Percentiles rank a stretch among this genome's conserved stretches.
phyloP scores from a whole-genome alignment of 2,329 filamentous ascomycete species.

The Ophiobolus disseminans region DNA sequence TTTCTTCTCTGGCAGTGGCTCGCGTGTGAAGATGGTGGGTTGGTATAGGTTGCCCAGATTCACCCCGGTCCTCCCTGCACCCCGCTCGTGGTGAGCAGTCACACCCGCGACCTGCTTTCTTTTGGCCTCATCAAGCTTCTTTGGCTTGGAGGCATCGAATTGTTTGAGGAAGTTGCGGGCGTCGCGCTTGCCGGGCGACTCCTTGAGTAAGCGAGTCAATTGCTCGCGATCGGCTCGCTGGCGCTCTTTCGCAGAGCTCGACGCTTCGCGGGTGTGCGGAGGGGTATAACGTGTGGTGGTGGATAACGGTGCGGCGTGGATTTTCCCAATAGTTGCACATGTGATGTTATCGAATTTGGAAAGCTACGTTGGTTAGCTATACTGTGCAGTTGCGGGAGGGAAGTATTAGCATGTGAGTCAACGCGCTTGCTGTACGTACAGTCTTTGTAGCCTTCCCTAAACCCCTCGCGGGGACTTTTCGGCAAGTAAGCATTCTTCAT shows the following conservation, averaged over 20 bases:
- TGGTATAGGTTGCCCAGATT: slow-evolving; percentile 69
- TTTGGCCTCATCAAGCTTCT: slow-evolving; percentile 19
- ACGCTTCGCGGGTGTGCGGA: slow-evolving; percentile 26
- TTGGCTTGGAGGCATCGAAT: slow-evolving; percentile 62
- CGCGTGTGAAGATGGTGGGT: slow-evolving; percentile 65
- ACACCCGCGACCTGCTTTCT: slow-evolving; percentile 24
- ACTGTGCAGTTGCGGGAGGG: background rate
- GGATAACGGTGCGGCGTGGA: slow-evolving; percentile 14
- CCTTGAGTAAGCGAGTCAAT: slow-evolving; percentile 69
- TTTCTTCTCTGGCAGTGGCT: slow-evolving; percentile 51
- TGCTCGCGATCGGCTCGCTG: slow-evolving; percentile 47
- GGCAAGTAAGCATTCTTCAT: slow-evolving; percentile 50
- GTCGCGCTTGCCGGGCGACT: slow-evolving; percentile 90
- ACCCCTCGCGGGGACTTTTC: slow-evolving; percentile 44
- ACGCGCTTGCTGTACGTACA: slow-evolving; percentile 16
- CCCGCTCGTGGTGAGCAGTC: slow-evolving; percentile 38
- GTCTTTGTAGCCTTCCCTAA: slow-evolving; percentile 35
- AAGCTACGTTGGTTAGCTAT: slow-evolving; percentile 22
- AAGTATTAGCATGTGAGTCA: slow-evolving; percentile 14
- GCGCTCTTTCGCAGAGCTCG: slow-evolving; percentile 43
- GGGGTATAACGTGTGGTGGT: slow-evolving; percentile 14
- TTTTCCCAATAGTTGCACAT: slow-evolving; percentile 6
- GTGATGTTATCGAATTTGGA: slow-evolving; percentile 31
- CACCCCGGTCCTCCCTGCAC: slow-evolving; percentile 57
- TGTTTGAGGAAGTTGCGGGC: slow-evolving; percentile 90